Evolutionary conservation across 192 early-diverging fungal species (phyloP), one percentile per base, ranked within the genome.

Genomic region (Gonapodya sp.): DNA sequence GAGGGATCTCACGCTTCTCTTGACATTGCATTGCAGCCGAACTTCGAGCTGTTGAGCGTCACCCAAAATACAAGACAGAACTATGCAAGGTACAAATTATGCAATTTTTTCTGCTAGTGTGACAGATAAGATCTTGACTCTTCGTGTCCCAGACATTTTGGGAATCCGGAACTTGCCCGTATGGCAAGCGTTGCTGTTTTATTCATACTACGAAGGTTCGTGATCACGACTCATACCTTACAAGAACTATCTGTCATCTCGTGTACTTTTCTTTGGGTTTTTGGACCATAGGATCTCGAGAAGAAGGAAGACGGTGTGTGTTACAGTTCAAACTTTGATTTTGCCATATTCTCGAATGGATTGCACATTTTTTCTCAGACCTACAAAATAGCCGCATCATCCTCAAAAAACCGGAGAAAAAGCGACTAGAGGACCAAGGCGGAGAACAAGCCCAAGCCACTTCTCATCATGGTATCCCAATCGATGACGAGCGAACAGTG

Each of bases 21-120:
- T 64, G 8, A 64, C 46, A 8, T 64, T 64, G n/a, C n/a, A n/a
- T n/a, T n/a, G n/a, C 46, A 34, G 75, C 75, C 8, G 75, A 77
- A 34, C 75, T 77, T 2, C 75, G 75, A 14, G 75, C 75, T 2
- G 75, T 77, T 2, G 75, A 77, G 75, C 75, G 75, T 18, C 75
- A 77, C 75, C 75, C 75, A 18, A 77, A 77, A 33, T 77, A 77
- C 75, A 77, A 77, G 31, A 77, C 75, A 8, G 75, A 77, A 33
- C 75, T 77, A 2, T 77, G 75, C 75, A 77, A 77, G 46, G 46
- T 64, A 64, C 8, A 64, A 24, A 16, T 24, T 64, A 24, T 64
- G 46, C 8, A 16, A 64, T 64, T 24, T 16, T 64, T 16, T 64
- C 46, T 24, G 24, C 46, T 64, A 8, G 24, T 24, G 24, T 64